These are phyloP conservation scores for Gyrodon lividus DNA, from an alignment of 768 basidiomycete genomes.

Conservation along the genomic window DNA sequence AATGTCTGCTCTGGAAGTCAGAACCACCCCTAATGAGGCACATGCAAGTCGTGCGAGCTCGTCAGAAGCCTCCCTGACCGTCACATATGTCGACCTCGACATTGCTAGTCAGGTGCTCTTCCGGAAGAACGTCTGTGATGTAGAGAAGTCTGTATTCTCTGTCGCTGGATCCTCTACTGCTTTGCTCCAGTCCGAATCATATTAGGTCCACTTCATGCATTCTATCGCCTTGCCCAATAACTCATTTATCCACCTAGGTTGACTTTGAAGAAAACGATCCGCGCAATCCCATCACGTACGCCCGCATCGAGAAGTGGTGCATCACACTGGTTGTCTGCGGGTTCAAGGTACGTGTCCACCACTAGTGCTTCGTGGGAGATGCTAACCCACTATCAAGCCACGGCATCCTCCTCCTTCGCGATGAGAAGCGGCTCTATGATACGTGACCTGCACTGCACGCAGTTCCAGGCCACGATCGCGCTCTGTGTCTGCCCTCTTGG, in stretches of 20 bases:
- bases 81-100: constrained; percentile 10
- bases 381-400: constrained; percentile 36
- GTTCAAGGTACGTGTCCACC: constrained; percentile 21
- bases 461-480: constrained; percentile 45
- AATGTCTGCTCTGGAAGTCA: constrained; percentile 13
- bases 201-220: constrained; percentile 12
- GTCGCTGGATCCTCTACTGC: constrained; percentile 2
- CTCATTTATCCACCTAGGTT: constrained; percentile 25
- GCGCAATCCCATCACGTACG: constrained; percentile 39
- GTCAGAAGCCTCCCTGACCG: constrained; percentile 13
- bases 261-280: constrained; percentile 37
- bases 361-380: background rate
- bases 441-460: constrained; percentile 40
- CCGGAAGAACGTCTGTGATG: constrained; percentile 1
- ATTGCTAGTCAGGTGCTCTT: background rate
- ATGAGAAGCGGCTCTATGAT: constrained; percentile 58
- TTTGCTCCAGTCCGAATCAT: constrained; percentile 2
- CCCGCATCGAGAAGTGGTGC: constrained; percentile 39
- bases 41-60: constrained; percentile 14
- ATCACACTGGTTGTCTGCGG: constrained; percentile 33
- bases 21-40: constrained; percentile 3
- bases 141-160: constrained; percentile 9
- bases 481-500: constrained; percentile 57
- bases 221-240: background rate
- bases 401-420: constrained; percentile 50